phyloP scores from a whole-genome alignment of 176 grass and related monocot species.

The Triticum dicoccoides region DNA sequence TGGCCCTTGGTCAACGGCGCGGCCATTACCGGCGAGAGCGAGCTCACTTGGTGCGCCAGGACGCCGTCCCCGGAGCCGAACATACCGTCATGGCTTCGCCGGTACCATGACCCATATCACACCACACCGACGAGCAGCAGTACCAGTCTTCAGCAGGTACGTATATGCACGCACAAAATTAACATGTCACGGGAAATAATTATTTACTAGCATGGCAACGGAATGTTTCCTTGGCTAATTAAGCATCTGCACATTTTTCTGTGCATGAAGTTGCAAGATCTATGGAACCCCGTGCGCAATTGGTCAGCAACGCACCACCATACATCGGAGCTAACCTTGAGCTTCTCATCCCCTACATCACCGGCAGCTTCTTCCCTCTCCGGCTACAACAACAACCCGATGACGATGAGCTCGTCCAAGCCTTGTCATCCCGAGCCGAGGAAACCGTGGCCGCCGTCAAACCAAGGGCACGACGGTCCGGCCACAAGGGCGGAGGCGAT shows the following conservation, averaged over 20 bases:
- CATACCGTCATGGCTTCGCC: slow-evolving; percentile 52
- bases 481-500: background rate
- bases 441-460: slow-evolving; percentile 34
- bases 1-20: slow-evolving; percentile 13
- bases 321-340: slow-evolving; percentile 71
- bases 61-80: background rate
- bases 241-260: background rate
- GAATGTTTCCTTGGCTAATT: background rate
- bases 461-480: background rate
- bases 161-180: background rate
- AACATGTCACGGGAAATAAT: background rate
- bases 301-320: slow-evolving; percentile 33
- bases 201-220: too few species aligned
- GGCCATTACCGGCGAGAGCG: background rate
- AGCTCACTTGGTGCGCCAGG: slow-evolving; percentile 27
- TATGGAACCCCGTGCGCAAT: slow-evolving; percentile 35
- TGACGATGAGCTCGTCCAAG: slow-evolving; percentile 14
- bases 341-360: slow-evolving; percentile 48
- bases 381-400: slow-evolving; percentile 24
- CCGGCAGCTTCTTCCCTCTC: slow-evolving; percentile 32
- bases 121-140: background rate
- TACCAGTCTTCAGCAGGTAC: slow-evolving; percentile 41
- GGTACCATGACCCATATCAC: slow-evolving; percentile 35
- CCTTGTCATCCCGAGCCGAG: slow-evolving; percentile 39
- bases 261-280: slow-evolving; percentile 44